Evolutionary conservation across 2,329 filamentous ascomycete genomes (phyloP).

Genomic region (Cercospora sp.): DNA sequence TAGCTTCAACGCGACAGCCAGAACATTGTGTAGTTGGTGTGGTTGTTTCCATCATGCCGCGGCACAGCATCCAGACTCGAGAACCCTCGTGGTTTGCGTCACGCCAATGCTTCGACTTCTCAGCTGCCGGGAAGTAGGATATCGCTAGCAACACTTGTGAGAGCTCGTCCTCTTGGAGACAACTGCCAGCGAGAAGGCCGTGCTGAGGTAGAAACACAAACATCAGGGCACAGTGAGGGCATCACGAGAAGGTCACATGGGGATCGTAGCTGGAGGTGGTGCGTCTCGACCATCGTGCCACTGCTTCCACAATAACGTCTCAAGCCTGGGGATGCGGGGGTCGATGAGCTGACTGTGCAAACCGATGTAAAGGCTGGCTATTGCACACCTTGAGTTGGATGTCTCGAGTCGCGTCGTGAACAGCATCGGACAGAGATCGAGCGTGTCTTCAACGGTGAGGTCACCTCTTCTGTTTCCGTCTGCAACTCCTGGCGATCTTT

Average conservation of each 20-base stretch:
- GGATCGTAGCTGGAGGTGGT: not conserved
- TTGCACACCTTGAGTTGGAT: not conserved
- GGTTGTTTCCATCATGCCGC: not conserved
- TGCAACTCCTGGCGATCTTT: slow-evolving; percentile 4
- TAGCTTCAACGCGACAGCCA: not conserved
- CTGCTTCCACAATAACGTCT: not conserved
- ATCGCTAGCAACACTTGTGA: not conserved
- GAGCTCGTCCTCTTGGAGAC: not conserved
- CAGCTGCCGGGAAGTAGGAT: not conserved
- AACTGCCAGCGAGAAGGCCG: not conserved
- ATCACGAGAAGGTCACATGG: not conserved
- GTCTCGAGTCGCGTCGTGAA: not conserved
- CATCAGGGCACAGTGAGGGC: not conserved
- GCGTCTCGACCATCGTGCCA: not conserved
- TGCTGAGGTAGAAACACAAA: not conserved
- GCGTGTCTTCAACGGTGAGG: not conserved
- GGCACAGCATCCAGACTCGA: not conserved
- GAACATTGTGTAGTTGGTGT: not conserved
- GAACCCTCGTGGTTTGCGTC: not conserved
- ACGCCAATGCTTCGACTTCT: not conserved
- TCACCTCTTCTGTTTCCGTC: not conserved
- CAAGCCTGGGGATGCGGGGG: not conserved
- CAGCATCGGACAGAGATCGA: not conserved
- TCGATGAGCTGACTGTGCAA: not conserved
- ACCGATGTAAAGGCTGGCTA: not conserved